Evolutionary conservation across 768 basidiomycete species (phyloP), one percentile per base, ranked within the genome.

Genomic region (Polyporus arcularius): DNA sequence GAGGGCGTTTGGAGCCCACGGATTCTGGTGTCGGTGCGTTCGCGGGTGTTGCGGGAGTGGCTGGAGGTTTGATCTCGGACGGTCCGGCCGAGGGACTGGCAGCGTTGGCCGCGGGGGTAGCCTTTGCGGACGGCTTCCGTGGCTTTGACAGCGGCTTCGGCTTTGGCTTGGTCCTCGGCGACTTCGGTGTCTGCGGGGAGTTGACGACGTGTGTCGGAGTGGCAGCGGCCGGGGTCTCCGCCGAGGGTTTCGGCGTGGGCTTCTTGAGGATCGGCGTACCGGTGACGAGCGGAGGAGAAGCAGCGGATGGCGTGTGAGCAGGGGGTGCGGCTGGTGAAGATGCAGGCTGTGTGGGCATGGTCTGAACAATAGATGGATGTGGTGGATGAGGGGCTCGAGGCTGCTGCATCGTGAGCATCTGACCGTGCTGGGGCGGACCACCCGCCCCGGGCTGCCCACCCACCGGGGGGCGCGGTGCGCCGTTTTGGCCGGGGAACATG

Each of bases 101-200:
- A 40, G 70, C 69, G 9, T 77, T 73, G 40, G 76, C 73, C 38
- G 72, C 15, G 12, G 67, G 46, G 7, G 67, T 57, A n/a, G 66
- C 47, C 58, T 66, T 67, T 26, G 65, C 59, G 16, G 79, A 74
- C 10, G 65, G 53, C 53, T 72, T 78, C 42, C 75, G 63, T 42
- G 62, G 60, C 53, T 63, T 59, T n/a, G 75, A 67, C 35, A 42
- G 58, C 15, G 62, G n/a, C 15, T 65, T 56, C 15, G 78, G 57
- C 72, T 84, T 89, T n/a, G 78, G 45, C 70, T 84, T 90, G 54
- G 71, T 71, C 68, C 86, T 89, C 0, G 90, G 90, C 4, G 90
- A 91, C 72, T 86, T 91, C 1, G 88, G 83, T 4, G 80, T 81
- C 67, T 83, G 83, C 1, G 89, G 89, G 10, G 88, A 89, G 38